phyloP scores from a whole-genome alignment of 148 eudicot genomes.

The Arctostaphylos glauca region DNA sequence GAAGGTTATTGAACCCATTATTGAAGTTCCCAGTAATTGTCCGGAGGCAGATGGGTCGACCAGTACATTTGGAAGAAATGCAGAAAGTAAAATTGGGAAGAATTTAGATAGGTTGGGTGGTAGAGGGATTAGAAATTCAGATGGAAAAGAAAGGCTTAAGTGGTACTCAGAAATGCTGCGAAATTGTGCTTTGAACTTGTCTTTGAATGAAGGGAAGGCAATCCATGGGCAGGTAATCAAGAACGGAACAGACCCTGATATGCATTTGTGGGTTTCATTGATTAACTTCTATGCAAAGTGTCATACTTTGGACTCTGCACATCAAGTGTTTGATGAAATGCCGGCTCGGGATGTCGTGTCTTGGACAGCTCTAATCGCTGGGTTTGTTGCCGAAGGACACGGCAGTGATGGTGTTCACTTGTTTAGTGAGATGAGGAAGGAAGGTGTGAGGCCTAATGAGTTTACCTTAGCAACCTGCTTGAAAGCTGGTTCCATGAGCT shows the following conservation, averaged over 20 bases:
- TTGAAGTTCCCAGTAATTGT: conserved; percentile 4
- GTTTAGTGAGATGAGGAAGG: conserved; percentile 39
- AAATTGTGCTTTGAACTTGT: conserved; percentile 21
- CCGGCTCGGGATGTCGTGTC: conserved; percentile 43
- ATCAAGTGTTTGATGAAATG: conserved; percentile 37
- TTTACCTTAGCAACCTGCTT: conserved; percentile 35
- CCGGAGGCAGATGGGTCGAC: neutral
- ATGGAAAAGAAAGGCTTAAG: conserved; percentile 24
- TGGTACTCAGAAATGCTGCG: conserved; percentile 34
- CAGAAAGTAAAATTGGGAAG: neutral
- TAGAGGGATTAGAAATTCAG: neutral
- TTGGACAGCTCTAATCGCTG: conserved; percentile 47
- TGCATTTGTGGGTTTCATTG: conserved; percentile 46
- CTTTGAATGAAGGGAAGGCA: conserved; percentile 29
- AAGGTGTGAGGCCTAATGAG: conserved; percentile 37
- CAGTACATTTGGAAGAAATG: neutral
- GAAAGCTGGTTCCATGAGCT: conserved; percentile 34
- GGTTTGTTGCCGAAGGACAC: conserved; percentile 35
- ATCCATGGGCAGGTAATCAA: conserved; percentile 37
- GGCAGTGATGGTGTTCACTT: conserved; percentile 27
- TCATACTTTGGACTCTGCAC: conserved; percentile 24
- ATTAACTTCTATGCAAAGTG: conserved; percentile 46
- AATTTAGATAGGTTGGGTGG: neutral
- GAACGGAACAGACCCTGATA: conserved; percentile 34
- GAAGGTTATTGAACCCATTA: neutral